These are phyloP conservation scores for Elsinoe fawcettii DNA, from an alignment of 2,329 filamentous ascomycete genomes.

Conservation along the genomic window DNA sequence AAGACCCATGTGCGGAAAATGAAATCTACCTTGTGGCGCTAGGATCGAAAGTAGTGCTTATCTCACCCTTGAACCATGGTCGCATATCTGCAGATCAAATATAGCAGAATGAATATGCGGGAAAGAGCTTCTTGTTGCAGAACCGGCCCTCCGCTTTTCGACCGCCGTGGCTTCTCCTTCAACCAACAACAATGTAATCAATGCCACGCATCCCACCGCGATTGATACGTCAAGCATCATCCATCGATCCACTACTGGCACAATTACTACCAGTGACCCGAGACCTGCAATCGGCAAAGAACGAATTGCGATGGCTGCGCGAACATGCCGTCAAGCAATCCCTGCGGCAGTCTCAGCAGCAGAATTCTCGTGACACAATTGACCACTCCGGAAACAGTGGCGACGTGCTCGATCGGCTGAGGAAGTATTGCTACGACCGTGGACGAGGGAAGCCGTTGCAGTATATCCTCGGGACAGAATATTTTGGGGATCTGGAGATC, in stretches of 20 bases:
- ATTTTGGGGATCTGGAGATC: slow-evolving; percentile 77
- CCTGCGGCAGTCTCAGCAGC: neutral
- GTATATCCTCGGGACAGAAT: slow-evolving; percentile 81
- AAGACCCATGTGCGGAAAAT: neutral
- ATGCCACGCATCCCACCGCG: slow-evolving; percentile 28
- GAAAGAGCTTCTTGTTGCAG: too few relatives aligned
- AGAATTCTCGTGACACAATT: neutral
- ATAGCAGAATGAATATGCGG: too few relatives aligned
- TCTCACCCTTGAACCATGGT: neutral
- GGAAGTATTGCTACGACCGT: slow-evolving; percentile 35
- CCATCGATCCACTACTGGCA: slow-evolving; percentile 40
- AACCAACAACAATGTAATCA: slow-evolving; percentile 6
- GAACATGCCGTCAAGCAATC: slow-evolving; percentile 40
- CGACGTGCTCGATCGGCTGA: slow-evolving; percentile 19
- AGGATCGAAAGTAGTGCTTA: neutral
- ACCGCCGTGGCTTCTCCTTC: too few relatives aligned
- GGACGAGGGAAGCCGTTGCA: slow-evolving; percentile 70
- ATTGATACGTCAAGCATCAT: slow-evolving; percentile 23
- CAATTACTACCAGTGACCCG: slow-evolving; percentile 57
- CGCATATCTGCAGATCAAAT: too few relatives aligned
- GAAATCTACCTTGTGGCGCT: neutral
- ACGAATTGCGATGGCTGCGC: slow-evolving; percentile 66
- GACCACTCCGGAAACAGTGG: too few relatives aligned
- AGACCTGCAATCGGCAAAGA: slow-evolving; percentile 53
- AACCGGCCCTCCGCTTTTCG: too few relatives aligned